Conservation (phyloP, 768 basidiomycete species). For the Rhodotorula diobovata region DNA sequence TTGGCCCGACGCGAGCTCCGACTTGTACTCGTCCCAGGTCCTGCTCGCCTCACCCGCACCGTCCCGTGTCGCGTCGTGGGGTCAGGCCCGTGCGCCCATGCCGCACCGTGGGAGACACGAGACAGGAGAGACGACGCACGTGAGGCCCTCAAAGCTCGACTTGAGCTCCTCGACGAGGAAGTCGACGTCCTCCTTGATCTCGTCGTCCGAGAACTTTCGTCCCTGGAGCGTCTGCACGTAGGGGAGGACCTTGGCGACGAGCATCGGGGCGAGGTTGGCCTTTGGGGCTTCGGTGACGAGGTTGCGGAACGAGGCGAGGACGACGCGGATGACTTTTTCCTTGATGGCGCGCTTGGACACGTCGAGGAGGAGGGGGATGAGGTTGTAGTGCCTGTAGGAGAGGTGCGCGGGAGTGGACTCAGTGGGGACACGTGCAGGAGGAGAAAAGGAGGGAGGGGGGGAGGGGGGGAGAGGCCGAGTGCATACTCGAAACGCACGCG, state of each 20-base stretch:
- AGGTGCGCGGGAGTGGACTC: not conserved
- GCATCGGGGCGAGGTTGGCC: conserved; percentile 86
- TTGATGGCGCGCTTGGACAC: conserved; percentile 86
- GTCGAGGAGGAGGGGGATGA: conserved; percentile 75
- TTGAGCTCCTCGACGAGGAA: conserved; percentile 84
- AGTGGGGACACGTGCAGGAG: not conserved
- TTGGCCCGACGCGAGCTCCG: conserved; percentile 82
- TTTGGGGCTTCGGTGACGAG: conserved; percentile 80
- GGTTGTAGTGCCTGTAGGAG: conserved; percentile 68
- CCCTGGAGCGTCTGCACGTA: conserved; percentile 76
- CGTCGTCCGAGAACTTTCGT: conserved; percentile 82
- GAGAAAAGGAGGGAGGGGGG: not conserved
- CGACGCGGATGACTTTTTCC: conserved; percentile 92
- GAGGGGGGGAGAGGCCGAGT: no score
- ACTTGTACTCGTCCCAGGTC: conserved; percentile 92
- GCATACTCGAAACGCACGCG: conserved; percentile 56
- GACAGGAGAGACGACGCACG: conserved; percentile 56
- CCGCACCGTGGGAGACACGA: no score
- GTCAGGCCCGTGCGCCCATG: no score
- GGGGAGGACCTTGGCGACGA: conserved; percentile 77
- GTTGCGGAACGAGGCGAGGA: conserved; percentile 91
- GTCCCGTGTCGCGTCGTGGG: no score
- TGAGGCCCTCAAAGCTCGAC: conserved; percentile 76
- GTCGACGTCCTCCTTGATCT: conserved; percentile 83
- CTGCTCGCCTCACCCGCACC: conserved; percentile 50